A percentile compares a stretch with the other conserved stretches of the same genome.
These are phyloP conservation scores for Scolecobasidium constrictum DNA, from an alignment of 2,329 filamentous ascomycete species.

Conservation along the genomic window DNA sequence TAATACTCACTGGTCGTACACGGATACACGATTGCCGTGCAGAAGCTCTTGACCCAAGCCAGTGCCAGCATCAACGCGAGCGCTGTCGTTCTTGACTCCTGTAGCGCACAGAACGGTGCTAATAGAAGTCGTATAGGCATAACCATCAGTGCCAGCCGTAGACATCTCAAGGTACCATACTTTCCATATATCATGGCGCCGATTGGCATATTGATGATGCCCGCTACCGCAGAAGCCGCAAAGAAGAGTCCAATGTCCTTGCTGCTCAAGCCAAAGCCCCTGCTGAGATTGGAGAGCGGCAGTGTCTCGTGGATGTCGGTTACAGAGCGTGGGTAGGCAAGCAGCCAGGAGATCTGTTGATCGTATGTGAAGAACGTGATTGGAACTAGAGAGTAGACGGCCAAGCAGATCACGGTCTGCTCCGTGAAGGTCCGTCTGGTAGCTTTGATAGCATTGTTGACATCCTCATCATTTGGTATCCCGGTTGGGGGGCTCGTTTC, in stretches of 20 bases:
- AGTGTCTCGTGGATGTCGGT: constrained; percentile 43
- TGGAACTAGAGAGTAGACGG: constrained; percentile 70
- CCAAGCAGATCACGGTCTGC: constrained; percentile 64
- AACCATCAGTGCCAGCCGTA: constrained; percentile 52
- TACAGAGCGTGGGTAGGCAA: constrained; percentile 58
- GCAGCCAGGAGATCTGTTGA: constrained; percentile 53
- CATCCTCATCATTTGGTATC: too few relatives aligned
- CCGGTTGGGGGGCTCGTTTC: too few relatives aligned
- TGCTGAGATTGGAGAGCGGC: constrained; percentile 70
- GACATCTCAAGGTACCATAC: constrained; percentile 65
- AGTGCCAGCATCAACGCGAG: constrained; percentile 57
- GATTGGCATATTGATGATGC: constrained; percentile 70
- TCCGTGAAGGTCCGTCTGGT: constrained; percentile 59
- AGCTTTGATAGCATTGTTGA: too few relatives aligned
- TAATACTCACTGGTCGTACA: constrained; percentile 81
- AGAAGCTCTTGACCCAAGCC: constrained; percentile 63
- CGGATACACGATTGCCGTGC: constrained; percentile 77
- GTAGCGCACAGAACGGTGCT: constrained; percentile 71
- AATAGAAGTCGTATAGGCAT: constrained; percentile 69
- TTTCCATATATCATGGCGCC: constrained; percentile 60
- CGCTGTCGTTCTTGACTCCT: too few relatives aligned
- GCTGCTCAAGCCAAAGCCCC: constrained; percentile 66
- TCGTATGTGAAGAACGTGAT: constrained; percentile 79
- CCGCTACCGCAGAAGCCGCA: constrained; percentile 68
- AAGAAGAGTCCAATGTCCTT: constrained; percentile 76